Evolutionary conservation across 306 rosid genomes (phyloP).

Genomic region (Abrus pulchellus): DNA sequence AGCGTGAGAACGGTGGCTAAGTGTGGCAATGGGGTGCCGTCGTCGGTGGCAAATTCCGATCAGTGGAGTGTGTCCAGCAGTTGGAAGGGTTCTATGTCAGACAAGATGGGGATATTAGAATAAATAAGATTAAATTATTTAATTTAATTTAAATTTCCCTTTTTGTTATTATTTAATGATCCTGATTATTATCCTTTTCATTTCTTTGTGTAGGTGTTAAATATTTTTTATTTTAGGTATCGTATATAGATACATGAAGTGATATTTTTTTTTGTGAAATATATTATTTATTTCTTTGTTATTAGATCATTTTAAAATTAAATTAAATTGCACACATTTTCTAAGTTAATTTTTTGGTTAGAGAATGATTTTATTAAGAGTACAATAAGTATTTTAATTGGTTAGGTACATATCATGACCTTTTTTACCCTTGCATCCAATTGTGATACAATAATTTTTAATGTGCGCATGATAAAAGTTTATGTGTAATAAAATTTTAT

Average conservation of each 20-base stretch:
- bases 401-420: too few species aligned
- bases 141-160: neutral
- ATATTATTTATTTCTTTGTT: slow-evolving; percentile 5
- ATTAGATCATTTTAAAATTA: neutral
- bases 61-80: slow-evolving; percentile 72
- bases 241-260: neutral
- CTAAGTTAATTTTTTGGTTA: too few species aligned
- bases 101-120: slow-evolving; percentile 25
- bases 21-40: slow-evolving; percentile 65
- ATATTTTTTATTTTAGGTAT: slow-evolving; percentile 6
- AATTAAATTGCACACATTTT: neutral
- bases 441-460: too few species aligned
- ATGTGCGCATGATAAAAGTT: too few species aligned
- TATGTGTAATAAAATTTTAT: too few species aligned
- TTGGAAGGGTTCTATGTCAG: slow-evolving; percentile 54
- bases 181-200: neutral
- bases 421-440: too few species aligned
- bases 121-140: slow-evolving; percentile 11
- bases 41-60: slow-evolving; percentile 60
- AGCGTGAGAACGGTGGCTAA: slow-evolving; percentile 85
- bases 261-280: neutral
- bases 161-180: neutral
- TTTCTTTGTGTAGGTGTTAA: neutral
- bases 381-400: too few species aligned
- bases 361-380: too few species aligned